A percentile compares a stretch with the other conserved stretches of the same genome.
Evolutionary conservation across 1,284 basidiomycete genomes (phyloP).

Genomic region (Cutaneotrichosporon daszewskae): DNA sequence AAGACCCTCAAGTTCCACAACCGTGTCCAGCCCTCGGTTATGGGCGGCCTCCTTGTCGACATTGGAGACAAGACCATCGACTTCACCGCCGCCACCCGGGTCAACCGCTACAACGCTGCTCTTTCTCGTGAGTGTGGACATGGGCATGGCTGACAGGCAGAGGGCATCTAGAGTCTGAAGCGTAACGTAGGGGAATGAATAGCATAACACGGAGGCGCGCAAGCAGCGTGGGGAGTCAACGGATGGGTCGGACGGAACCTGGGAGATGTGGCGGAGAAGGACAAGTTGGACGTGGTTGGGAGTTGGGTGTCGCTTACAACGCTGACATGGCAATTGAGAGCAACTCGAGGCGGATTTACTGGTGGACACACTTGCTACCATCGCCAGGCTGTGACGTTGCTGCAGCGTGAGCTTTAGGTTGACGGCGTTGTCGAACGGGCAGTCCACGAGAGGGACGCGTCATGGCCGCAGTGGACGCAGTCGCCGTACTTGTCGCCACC

Average conservation of each 20-base stretch:
- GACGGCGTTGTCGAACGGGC: too few relatives aligned
- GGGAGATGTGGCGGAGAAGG: background rate
- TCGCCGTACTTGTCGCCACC: too few relatives aligned
- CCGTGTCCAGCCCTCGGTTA: slow-evolving; percentile 82
- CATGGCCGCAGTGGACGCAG: too few relatives aligned
- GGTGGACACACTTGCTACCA: too few relatives aligned
- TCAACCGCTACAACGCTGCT: slow-evolving; percentile 88
- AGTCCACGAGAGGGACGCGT: too few relatives aligned
- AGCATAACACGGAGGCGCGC: slow-evolving; percentile 9
- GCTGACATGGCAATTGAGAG: too few relatives aligned
- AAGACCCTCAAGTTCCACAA: slow-evolving; percentile 82
- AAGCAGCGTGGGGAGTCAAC: background rate
- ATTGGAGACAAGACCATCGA: slow-evolving; percentile 96
- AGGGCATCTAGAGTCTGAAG: slow-evolving; percentile 30
- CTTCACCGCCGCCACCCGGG: slow-evolving; percentile 83
- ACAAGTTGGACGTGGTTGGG: too few relatives aligned
- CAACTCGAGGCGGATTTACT: too few relatives aligned
- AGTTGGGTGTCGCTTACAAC: too few relatives aligned
- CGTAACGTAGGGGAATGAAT: slow-evolving; percentile 18
- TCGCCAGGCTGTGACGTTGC: too few relatives aligned
- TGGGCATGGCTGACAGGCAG: slow-evolving; percentile 15
- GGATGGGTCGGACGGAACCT: background rate
- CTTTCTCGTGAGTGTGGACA: slow-evolving; percentile 58
- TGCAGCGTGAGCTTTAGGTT: too few relatives aligned
- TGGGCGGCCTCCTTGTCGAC: slow-evolving; percentile 90